Evolutionary conservation across 176 grass and related monocot genomes (phyloP), one percentile per base, ranked within the genome.

Genomic region (Triticum urartu): DNA sequence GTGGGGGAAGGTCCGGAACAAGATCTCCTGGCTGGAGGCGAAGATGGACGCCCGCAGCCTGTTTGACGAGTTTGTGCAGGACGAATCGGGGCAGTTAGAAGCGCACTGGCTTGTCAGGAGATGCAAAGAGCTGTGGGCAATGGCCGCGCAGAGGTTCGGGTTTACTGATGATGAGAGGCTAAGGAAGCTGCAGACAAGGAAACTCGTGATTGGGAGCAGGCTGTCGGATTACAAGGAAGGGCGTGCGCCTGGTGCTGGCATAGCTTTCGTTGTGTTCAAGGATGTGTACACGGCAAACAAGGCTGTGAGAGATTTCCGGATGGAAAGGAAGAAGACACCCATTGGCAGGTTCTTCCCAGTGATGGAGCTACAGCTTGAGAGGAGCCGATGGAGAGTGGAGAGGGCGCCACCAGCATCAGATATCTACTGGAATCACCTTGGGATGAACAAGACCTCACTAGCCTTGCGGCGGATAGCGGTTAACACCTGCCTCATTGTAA

Each of bases 351-450:
- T 99, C 68, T 91, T 99, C 72, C 90, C 97, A 0, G 79, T 99
- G 60, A 96, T 99, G 94, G 97, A 99, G 80, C 94, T 99, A 30
- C 97, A 99, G 79, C 87, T 99, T 1, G 97, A 91, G 72, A 77
- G 94, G 65, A 99, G 90, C 81, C 63, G 92, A 33, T 99, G 97
- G 97, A 89, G 86, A 42, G 94, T 99, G 25, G 97, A 99, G 87
- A 90, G 97, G 89, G 97, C 97, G 1, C 94, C 97, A 5, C 97
- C 92, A 0, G 94, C 97, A 38, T 92, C 90, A 84, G 97, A 99
- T 81, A 96, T 99, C 36, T 99, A 99, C 90, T 99, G 97, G 97
- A 99, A 92, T 47, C 92, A 99, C 78, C 91, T 99, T 43, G 97
- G 97, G 62, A 87, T 94, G 83, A 94, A 72, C 87, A 99, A 96